Percentiles rank a stretch among this genome's conserved stretches.
Conservation (phyloP, 2,329 filamentous ascomycete genomes). For the Aspergillus brunneoviolaceus region DNA sequence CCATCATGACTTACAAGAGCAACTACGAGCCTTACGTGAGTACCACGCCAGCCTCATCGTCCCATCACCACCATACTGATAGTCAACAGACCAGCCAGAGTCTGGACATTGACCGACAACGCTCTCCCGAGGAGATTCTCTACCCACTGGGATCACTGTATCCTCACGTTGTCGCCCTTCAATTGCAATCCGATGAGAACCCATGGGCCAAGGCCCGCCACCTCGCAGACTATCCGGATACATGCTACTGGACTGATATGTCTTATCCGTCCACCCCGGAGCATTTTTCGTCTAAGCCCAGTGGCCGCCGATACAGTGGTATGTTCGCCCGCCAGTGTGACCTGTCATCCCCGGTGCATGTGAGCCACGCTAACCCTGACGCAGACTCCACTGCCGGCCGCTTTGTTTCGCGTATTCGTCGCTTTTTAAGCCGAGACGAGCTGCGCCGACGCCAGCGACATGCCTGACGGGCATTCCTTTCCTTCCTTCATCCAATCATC, state of each 20-base stretch:
- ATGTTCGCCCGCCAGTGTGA: constrained; percentile 18
- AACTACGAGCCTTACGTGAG: constrained; percentile 43
- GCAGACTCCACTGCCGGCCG: constrained; percentile 28
- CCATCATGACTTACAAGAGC: constrained; percentile 37
- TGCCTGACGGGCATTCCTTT: constrained; percentile 13
- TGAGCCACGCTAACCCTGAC: constrained; percentile 14
- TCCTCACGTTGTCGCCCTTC: constrained; percentile 39
- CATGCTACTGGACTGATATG: constrained; percentile 33
- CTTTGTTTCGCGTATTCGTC: constrained; percentile 34
- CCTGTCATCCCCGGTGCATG: constrained; percentile 9
- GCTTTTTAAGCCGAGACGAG: constrained; percentile 35
- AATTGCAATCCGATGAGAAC: constrained; percentile 32
- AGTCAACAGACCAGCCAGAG: constrained; percentile 25
- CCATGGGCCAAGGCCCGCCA: constrained; percentile 27
- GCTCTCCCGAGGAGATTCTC: constrained; percentile 31
- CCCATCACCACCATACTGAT: constrained; percentile 7
- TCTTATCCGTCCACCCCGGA: constrained; percentile 29
- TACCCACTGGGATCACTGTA: constrained; percentile 36
- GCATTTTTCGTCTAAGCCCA: constrained; percentile 15
- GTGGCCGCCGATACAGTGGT: constrained; percentile 29
- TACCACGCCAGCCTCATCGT: constrained; percentile 10
- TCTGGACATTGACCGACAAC: constrained; percentile 28
- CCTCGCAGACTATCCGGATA: constrained; percentile 31
- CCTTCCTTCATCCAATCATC: constrained; percentile 4
- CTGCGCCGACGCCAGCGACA: constrained; percentile 25